Conservation (phyloP, 2,329 filamentous ascomycete genomes). For the Chlorencoelia australis region DNA sequence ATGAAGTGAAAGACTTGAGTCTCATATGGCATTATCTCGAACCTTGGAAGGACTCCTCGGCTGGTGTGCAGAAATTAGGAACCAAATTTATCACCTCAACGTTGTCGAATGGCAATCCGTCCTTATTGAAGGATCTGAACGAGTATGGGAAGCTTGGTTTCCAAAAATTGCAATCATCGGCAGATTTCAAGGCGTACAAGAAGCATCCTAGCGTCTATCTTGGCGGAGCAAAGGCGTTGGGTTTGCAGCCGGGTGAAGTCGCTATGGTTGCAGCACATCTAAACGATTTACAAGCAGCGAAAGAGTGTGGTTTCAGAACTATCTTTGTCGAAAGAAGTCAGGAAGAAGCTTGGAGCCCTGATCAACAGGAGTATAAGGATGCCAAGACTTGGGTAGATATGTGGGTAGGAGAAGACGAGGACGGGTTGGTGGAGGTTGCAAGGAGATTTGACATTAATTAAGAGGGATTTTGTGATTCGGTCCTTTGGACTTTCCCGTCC, state of each 20-base stretch:
- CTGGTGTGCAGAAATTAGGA: constrained; percentile 31
- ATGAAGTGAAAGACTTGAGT: constrained; percentile 54
- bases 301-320: constrained; percentile 38
- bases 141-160: constrained; percentile 51
- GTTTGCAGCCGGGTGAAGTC: constrained; percentile 45
- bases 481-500: no score
- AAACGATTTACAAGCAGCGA: constrained; percentile 56
- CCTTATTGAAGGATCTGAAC: constrained; percentile 56
- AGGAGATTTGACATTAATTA: no score
- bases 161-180: constrained; percentile 51
- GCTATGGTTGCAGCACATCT: constrained; percentile 73
- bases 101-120: constrained; percentile 64
- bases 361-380: constrained; percentile 40
- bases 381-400: constrained; percentile 55
- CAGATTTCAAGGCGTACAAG: constrained; percentile 68
- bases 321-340: constrained; percentile 60
- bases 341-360: constrained; percentile 53
- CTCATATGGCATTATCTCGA: constrained; percentile 62
- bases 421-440: constrained; percentile 43
- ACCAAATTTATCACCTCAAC: constrained; percentile 50
- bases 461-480: no score
- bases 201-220: constrained; percentile 57
- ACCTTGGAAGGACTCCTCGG: constrained; percentile 56
- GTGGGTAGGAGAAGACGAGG: constrained; percentile 42
- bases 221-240: constrained; percentile 52